Conservation (phyloP, 164 flowering plant species). For the Stephania japonica region DNA sequence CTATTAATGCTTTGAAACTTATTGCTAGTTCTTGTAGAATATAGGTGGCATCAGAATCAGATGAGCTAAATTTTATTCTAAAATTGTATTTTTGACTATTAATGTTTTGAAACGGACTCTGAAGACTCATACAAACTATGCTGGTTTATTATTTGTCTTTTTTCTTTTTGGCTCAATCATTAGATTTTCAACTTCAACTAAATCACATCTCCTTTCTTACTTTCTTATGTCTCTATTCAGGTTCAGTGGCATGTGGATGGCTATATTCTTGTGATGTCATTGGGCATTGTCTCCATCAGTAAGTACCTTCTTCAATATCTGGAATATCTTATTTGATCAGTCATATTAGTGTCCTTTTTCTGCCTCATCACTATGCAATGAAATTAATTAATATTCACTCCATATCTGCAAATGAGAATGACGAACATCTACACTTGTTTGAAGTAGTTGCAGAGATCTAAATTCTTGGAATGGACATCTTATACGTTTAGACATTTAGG, state of each 20-base stretch:
- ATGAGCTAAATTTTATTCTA: too few relatives aligned
- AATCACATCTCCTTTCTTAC: background rate
- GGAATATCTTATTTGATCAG: background rate
- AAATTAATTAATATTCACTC: too few relatives aligned
- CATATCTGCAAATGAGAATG: too few relatives aligned
- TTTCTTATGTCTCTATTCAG: slow-evolving; percentile 29
- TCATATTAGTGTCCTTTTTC: background rate
- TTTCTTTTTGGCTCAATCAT: background rate
- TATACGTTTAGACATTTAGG: too few relatives aligned
- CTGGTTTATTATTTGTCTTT: background rate
- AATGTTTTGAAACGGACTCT: background rate
- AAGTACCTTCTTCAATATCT: slow-evolving; percentile 42
- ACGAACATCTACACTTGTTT: too few relatives aligned
- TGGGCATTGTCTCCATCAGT: slow-evolving; percentile 62
- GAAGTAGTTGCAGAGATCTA: too few relatives aligned
- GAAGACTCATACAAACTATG: background rate
- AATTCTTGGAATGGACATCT: too few relatives aligned
- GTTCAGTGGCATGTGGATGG: slow-evolving; percentile 57
- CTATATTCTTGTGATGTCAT: slow-evolving; percentile 51
- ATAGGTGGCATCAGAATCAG: too few relatives aligned
- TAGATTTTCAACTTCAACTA: background rate
- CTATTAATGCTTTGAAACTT: too few relatives aligned
- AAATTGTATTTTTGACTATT: background rate
- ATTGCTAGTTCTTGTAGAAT: too few relatives aligned
- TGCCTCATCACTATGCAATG: background rate